Conservation (phyloP, 805 yeast genomes). For the Yarrowia bubula region DNA sequence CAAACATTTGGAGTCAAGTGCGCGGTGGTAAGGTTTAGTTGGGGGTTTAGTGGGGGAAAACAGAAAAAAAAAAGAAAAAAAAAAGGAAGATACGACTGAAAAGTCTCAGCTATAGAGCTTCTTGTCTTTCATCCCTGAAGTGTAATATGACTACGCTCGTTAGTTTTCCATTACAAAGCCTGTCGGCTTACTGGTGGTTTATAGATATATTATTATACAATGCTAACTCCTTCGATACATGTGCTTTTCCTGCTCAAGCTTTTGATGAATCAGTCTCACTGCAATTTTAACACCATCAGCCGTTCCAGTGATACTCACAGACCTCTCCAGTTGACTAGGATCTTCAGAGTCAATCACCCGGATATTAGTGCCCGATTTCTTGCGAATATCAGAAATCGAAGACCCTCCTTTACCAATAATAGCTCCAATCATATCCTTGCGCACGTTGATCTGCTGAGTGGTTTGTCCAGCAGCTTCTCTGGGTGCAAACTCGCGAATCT, state of each 20-base stretch:
- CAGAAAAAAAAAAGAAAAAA: too few species aligned
- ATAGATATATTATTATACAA: background rate
- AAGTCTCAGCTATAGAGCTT: too few species aligned
- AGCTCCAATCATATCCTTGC: conserved; percentile 75
- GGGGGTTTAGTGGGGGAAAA: too few species aligned
- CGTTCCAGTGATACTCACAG: conserved; percentile 34
- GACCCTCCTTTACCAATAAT: conserved; percentile 86
- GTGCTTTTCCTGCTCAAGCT: conserved; percentile 36
- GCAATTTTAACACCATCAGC: conserved; percentile 36
- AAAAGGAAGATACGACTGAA: too few species aligned
- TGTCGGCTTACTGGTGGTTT: too few species aligned
- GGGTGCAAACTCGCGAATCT: conserved; percentile 24
- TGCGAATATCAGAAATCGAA: conserved; percentile 73
- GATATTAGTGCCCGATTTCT: conserved; percentile 71
- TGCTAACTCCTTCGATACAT: conserved; percentile 27
- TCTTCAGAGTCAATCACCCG: conserved; percentile 52
- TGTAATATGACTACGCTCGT: too few species aligned
- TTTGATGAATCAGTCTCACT: conserved; percentile 34
- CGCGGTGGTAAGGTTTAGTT: too few species aligned
- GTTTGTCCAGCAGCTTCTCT: conserved; percentile 32
- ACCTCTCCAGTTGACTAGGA: conserved; percentile 34
- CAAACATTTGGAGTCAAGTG: too few species aligned
- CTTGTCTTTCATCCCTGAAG: too few species aligned
- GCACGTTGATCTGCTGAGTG: conserved; percentile 70
- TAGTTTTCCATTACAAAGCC: too few species aligned